Conservation (phyloP, 164 flowering plant genomes). For the Buxus sempervirens region DNA sequence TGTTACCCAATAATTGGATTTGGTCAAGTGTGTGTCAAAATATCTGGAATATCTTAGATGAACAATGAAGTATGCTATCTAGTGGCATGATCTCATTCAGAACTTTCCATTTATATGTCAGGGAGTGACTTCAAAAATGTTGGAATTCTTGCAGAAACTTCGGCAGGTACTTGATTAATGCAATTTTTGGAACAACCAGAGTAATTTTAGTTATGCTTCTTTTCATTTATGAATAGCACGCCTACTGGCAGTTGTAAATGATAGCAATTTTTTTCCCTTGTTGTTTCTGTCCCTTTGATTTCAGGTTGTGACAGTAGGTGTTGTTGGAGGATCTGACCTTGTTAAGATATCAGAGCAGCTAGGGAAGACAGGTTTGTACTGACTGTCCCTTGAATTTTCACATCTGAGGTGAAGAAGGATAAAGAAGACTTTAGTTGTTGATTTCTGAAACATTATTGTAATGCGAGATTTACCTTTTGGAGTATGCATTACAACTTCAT, state of each 20-base stretch:
- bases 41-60: neutral
- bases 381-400: too few species aligned
- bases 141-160: constrained; percentile 69
- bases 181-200: neutral
- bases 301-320: constrained; percentile 87
- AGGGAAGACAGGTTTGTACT: constrained; percentile 65
- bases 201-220: constrained; percentile 1
- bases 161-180: constrained; percentile 51
- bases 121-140: constrained; percentile 75
- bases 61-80: neutral
- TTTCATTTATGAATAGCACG: neutral
- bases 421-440: too few species aligned
- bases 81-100: neutral
- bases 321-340: constrained; percentile 98
- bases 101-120: constrained; percentile 20
- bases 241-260: constrained; percentile 1
- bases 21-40: neutral
- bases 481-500: too few species aligned
- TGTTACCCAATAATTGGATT: neutral
- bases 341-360: constrained; percentile 95
- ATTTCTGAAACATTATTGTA: too few species aligned
- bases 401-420: too few species aligned
- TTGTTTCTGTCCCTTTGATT: neutral
- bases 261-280: constrained; percentile 1
- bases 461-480: too few species aligned